Percentiles rank a stretch among this genome's conserved stretches.
These are phyloP conservation scores for Cubamyces lactineus DNA, from an alignment of 768 basidiomycete genomes.

Conservation along the genomic window DNA sequence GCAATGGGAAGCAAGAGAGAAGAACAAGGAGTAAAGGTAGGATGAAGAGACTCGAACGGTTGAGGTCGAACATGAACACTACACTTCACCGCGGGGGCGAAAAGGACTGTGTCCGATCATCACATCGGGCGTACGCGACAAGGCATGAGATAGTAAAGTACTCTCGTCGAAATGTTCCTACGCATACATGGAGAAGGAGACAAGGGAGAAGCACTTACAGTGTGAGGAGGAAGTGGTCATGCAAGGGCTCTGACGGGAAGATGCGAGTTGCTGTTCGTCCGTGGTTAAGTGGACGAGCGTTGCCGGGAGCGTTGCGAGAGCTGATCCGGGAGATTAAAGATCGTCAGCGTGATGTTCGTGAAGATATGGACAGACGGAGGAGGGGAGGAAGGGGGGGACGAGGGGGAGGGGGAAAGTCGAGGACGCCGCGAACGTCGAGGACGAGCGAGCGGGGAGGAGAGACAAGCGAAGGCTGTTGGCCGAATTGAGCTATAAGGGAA, in stretches of 20 bases:
- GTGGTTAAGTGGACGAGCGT: slow-evolving; percentile 10
- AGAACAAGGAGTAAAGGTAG: background rate
- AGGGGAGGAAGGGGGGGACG: slow-evolving; percentile 18
- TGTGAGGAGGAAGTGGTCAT: slow-evolving; percentile 17
- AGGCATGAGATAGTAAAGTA: background rate
- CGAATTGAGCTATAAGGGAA: slow-evolving; percentile 34
- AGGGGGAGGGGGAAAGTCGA: slow-evolving; percentile 19
- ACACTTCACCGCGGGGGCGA: slow-evolving; percentile 23
- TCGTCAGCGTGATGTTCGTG: slow-evolving; percentile 33
- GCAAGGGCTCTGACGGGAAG: slow-evolving; percentile 16
- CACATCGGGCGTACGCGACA: slow-evolving; percentile 15
- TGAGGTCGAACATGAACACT: slow-evolving; percentile 20
- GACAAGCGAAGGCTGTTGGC: slow-evolving; percentile 25
- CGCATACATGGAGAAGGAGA: slow-evolving; percentile 1
- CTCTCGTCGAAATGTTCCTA: background rate
- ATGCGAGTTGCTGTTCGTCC: slow-evolving; percentile 13
- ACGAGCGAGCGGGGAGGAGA: slow-evolving; percentile 30
- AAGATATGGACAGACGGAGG: slow-evolving; percentile 24
- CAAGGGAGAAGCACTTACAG: slow-evolving; percentile 19
- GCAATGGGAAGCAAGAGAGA: slow-evolving; percentile 12
- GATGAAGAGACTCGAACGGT: background rate
- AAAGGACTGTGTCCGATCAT: slow-evolving; percentile 24
- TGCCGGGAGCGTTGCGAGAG: background rate
- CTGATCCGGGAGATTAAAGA: slow-evolving; percentile 14
- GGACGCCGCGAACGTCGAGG: slow-evolving; percentile 32